Conservation (phyloP, 805 yeast genomes). For the Millerozyma acaciae region DNA sequence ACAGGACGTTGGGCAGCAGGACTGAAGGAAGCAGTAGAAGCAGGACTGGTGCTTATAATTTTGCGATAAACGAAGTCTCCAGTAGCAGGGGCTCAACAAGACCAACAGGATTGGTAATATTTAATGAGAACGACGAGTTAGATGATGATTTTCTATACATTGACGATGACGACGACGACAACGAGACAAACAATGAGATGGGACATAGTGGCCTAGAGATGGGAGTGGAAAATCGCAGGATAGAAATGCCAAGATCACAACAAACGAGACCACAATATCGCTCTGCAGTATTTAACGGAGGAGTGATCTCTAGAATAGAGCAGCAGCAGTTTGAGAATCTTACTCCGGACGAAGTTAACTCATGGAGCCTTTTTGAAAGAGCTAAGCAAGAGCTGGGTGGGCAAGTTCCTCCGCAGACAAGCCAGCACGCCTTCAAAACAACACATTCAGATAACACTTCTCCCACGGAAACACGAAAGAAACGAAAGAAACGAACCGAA, state of each 20-base stretch:
- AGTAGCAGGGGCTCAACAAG: background rate
- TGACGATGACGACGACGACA: conserved; percentile 5
- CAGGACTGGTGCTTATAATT: too few relatives aligned
- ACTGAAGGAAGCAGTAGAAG: background rate
- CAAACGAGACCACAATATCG: too few relatives aligned
- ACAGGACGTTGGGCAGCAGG: background rate
- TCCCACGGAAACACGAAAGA: conserved; percentile 7
- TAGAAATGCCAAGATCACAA: too few relatives aligned
- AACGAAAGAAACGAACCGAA: conserved; percentile 7
- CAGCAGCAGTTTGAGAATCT: conserved; percentile 23
- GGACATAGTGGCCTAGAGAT: background rate
- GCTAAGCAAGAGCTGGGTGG: conserved; percentile 13
- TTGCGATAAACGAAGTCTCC: too few relatives aligned
- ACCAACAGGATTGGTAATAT: conserved; percentile 19
- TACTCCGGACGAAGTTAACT: conserved; percentile 30
- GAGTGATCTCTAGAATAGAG: conserved; percentile 33
- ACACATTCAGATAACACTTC: too few relatives aligned
- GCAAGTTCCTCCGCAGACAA: too few relatives aligned
- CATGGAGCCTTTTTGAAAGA: conserved; percentile 37
- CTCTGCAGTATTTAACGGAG: conserved; percentile 33
- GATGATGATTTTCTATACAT: conserved; percentile 28
- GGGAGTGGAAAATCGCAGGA: too few relatives aligned
- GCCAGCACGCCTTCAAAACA: too few relatives aligned
- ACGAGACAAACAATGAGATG: background rate
- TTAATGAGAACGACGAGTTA: conserved; percentile 27